These are phyloP conservation scores for Senna siamea DNA, from an alignment of 306 rosid species.

Conservation along the genomic window DNA sequence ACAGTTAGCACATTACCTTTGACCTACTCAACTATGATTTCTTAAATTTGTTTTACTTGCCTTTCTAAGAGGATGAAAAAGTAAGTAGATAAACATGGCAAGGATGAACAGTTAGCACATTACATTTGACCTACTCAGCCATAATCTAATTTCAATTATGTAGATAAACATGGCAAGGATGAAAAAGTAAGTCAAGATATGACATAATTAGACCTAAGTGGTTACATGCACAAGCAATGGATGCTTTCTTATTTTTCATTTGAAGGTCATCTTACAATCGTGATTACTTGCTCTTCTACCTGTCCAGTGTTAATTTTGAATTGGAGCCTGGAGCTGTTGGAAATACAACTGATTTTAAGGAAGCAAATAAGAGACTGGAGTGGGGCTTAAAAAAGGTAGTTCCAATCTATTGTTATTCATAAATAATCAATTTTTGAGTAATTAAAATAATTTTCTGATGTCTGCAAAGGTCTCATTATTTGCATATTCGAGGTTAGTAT, in stretches of 20 bases:
- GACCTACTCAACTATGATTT: background rate
- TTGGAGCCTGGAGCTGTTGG: conserved; percentile 90
- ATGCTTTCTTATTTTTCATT: background rate
- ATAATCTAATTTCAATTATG: background rate
- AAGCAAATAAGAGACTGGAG: conserved; percentile 79
- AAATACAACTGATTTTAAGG: conserved; percentile 83
- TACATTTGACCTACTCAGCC: background rate
- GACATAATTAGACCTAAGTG: background rate
- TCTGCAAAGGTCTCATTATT: conserved; percentile 16
- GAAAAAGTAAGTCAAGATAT: background rate
- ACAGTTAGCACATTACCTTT: background rate
- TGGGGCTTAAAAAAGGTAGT: conserved; percentile 90
- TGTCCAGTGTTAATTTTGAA: conserved; percentile 74
- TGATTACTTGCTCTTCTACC: conserved; percentile 22
- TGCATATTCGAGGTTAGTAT: conserved; percentile 25
- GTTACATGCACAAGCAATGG: background rate
- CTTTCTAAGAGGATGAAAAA: no score
- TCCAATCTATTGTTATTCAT: background rate
- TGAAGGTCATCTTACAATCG: background rate
- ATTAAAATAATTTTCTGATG: conserved; percentile 27
- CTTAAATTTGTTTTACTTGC: background rate
- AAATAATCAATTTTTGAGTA: background rate
- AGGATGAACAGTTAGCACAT: background rate
- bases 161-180: background rate
- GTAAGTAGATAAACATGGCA: no score